A percentile compares a stretch with the other conserved stretches of the same genome.
Conservation (phyloP, 2,329 filamentous ascomycete genomes). For the Ceratocystis eucalypticola region DNA sequence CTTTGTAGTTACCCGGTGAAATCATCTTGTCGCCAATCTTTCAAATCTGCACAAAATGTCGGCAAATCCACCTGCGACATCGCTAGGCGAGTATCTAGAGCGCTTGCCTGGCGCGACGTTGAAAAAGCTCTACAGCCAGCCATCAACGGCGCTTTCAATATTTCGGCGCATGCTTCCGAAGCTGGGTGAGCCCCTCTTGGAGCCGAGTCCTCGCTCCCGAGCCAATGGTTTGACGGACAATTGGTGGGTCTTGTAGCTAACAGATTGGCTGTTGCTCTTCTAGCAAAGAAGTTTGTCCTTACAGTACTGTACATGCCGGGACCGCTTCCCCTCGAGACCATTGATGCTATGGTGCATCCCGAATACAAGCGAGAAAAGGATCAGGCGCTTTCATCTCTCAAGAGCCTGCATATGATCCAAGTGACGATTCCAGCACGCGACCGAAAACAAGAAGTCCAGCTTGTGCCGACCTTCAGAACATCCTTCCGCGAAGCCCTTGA, state of each 20-base stretch:
- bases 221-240: not conserved
- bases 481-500: slow-evolving; percentile 79
- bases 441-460: slow-evolving; percentile 54
- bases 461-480: slow-evolving; percentile 69
- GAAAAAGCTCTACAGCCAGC: slow-evolving; percentile 84
- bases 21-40: not conserved
- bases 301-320: slow-evolving; percentile 80
- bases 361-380: slow-evolving; percentile 49
- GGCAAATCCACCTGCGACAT: slow-evolving; percentile 33
- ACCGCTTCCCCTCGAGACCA: slow-evolving; percentile 63
- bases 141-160: slow-evolving; percentile 85
- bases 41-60: slow-evolving; percentile 30
- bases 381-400: slow-evolving; percentile 66
- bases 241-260: not conserved
- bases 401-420: slow-evolving; percentile 72
- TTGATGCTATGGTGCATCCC: slow-evolving; percentile 76
- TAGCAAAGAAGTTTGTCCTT: slow-evolving; percentile 93
- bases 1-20: not conserved
- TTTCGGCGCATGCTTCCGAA: slow-evolving; percentile 95
- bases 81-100: slow-evolving; percentile 79
- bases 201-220: not conserved
- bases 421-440: slow-evolving; percentile 48
- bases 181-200: slow-evolving; percentile 41
- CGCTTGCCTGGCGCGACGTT: slow-evolving; percentile 81
- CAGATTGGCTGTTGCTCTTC: not conserved